Conservation (phyloP, 495 filamentous ascomycete genomes). For the Annulohypoxylon bovei region DNA sequence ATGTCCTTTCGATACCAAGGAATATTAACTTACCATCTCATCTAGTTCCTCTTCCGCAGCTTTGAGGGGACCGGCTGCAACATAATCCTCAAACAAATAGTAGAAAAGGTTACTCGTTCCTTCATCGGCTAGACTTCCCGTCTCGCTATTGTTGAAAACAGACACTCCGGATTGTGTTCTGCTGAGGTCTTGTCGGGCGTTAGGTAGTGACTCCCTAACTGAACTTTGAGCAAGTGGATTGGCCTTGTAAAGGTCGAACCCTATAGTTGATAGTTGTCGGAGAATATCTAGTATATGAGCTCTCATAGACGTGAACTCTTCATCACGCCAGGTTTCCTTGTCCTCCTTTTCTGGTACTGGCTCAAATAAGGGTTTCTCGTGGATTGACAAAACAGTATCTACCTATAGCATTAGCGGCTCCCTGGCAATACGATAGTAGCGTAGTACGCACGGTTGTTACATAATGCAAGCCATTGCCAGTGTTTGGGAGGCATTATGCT, state of each 20-base stretch:
- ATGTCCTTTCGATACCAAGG: slow-evolving; percentile 34
- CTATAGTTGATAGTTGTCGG: slow-evolving; percentile 67
- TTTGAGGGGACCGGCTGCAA: slow-evolving; percentile 54
- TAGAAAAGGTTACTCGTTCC: slow-evolving; percentile 81
- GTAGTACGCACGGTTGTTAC: slow-evolving; percentile 71
- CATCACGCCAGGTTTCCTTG: slow-evolving; percentile 45
- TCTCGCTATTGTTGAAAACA: slow-evolving; percentile 23
- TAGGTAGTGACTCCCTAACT: slow-evolving; percentile 47
- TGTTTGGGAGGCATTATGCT: slow-evolving; percentile 48
- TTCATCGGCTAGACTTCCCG: slow-evolving; percentile 58
- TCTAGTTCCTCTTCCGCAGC: slow-evolving; percentile 82
- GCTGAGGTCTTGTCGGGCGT: slow-evolving; percentile 42
- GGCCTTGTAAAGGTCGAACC: slow-evolving; percentile 49
- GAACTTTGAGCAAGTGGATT: slow-evolving; percentile 62
- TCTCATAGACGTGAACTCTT: slow-evolving; percentile 65
- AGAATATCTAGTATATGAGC: slow-evolving; percentile 78
- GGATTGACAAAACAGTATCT: slow-evolving; percentile 81
- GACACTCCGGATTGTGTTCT: slow-evolving; percentile 44
- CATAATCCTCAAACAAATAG: slow-evolving; percentile 85
- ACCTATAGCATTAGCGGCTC: slow-evolving; percentile 31
- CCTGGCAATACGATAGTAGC: background rate
- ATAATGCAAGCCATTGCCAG: slow-evolving; percentile 88
- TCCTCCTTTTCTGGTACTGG: slow-evolving; percentile 44
- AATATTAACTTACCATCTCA: slow-evolving; percentile 66
- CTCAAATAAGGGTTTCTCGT: slow-evolving; percentile 72